These are phyloP conservation scores for Neurospora sp. DNA, from an alignment of 495 filamentous ascomycete genomes.

Conservation along the genomic window DNA sequence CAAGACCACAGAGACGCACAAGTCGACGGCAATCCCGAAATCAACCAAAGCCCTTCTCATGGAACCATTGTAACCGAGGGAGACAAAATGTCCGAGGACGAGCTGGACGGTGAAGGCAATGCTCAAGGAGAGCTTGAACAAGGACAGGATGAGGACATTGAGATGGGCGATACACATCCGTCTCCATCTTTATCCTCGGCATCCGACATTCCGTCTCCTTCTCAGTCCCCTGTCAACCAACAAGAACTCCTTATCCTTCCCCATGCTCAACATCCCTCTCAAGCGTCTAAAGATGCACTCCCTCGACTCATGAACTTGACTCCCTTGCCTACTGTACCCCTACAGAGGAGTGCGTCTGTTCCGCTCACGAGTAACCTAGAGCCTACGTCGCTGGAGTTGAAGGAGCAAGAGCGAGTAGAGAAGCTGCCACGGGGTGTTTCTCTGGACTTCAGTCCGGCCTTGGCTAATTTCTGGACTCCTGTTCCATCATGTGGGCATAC, in stretches of 20 bases:
- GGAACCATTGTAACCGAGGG: constrained; percentile 40
- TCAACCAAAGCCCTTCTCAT: not conserved
- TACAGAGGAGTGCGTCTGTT: not conserved
- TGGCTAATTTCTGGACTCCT: not conserved
- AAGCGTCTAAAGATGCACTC: not conserved
- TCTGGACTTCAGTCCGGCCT: not conserved
- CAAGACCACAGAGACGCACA: not conserved
- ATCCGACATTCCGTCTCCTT: not conserved
- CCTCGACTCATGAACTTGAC: not conserved
- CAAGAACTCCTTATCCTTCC: not conserved
- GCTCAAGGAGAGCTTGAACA: too few species aligned
- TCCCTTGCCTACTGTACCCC: too few species aligned
- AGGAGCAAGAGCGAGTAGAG: not conserved
- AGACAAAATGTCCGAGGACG: constrained; percentile 62
- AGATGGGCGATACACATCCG: constrained; percentile 54
- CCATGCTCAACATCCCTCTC: not conserved
- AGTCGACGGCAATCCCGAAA: not conserved
- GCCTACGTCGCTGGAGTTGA: not conserved
- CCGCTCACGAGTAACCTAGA: not conserved
- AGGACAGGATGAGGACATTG: constrained; percentile 52
- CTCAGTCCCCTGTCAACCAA: not conserved
- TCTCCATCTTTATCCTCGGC: not conserved
- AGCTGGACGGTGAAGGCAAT: too few species aligned
- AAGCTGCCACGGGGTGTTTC: not conserved
- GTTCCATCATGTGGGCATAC: not conserved